Conservation (phyloP, 2,329 filamentous ascomycete genomes). For the Camillea tinctor region DNA sequence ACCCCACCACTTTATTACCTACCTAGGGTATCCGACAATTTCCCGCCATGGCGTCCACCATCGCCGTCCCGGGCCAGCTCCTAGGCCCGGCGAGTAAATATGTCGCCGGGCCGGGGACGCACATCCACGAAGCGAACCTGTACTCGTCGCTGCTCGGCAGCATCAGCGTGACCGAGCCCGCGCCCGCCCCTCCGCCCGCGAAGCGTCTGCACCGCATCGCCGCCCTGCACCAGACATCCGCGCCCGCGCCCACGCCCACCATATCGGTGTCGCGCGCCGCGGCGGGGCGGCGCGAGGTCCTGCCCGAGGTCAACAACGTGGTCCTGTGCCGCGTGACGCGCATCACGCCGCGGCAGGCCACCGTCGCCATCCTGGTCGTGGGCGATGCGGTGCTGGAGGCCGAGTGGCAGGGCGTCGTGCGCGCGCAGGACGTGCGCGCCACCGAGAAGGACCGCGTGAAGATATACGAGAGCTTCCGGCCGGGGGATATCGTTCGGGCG, state of each 20-base stretch:
- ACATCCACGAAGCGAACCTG: slow-evolving; percentile 72
- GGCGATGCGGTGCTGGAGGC: slow-evolving; percentile 70
- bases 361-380: slow-evolving; percentile 82
- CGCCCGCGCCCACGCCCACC: slow-evolving; percentile 34
- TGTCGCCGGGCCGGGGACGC: slow-evolving; percentile 76
- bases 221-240: too few species aligned
- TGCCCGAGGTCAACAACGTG: slow-evolving; percentile 77
- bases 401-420: slow-evolving; percentile 81
- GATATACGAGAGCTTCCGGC: slow-evolving; percentile 86
- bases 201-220: slow-evolving; percentile 32
- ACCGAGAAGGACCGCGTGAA: slow-evolving; percentile 95
- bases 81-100: slow-evolving; percentile 69
- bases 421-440: slow-evolving; percentile 86
- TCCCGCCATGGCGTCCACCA: slow-evolving; percentile 32
- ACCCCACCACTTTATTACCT: too few species aligned
- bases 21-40: neutral
- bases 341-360: slow-evolving; percentile 80
- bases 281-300: slow-evolving; percentile 59
- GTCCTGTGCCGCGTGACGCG: slow-evolving; percentile 85
- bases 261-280: slow-evolving; percentile 52
- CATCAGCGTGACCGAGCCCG: slow-evolving; percentile 55
- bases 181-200: slow-evolving; percentile 20
- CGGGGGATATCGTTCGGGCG: slow-evolving; percentile 87
- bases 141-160: slow-evolving; percentile 80
- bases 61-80: slow-evolving; percentile 79